Base-by-base conservation (phyloP, 1,284 basidiomycete species). In the Trametes versicolor region DNA sequence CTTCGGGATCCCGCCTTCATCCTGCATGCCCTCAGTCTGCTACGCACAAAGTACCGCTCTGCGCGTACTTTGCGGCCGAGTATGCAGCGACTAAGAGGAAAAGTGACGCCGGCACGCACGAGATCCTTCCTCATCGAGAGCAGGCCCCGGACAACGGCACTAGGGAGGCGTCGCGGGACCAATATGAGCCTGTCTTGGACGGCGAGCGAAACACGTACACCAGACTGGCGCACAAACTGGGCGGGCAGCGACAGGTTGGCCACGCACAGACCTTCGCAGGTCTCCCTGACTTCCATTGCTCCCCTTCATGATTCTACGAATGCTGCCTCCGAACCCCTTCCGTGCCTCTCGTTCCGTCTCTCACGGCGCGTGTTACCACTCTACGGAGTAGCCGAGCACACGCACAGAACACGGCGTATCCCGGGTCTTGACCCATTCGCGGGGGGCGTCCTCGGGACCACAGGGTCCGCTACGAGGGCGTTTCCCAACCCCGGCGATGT, bases 101-200 rank as follows among this genome's bases (percentile, higher is more conserved):
- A 79, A 80, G 80, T 73, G 72, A 79, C 70, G 75, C 77, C 83
- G 77, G 83, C 81, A 84, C 79, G 77, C 79, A 80, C 68, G 78
- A 76, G 76, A 77, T 78, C 72, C 19, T 25, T 64, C 58, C 58
- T 43, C 48, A 43, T 51, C 51, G 63, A 57, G 55, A 49, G 60
- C 57, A 48, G 70, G 66, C 73, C 72, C 71, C 74, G 66, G 70
- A 39, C 58, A 64, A 53, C 54, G 65, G 67, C 75, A 79, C 82
- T 74, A 85, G 83, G 84, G 81, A 81, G 70, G 80, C 79, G 79
- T 82, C 82, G 81, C 80, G 82, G 82, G 23, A 62, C 64, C 66
- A 60, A 52, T 29, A 48, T 74, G 71, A 70, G 72, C 70, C 65
- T 61, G 54, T 36, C 59, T 58, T 55, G 52, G 63, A 65, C 72